A percentile compares a stretch with the other conserved stretches of the same genome.
Evolutionary conservation across 2,329 filamentous ascomycete species (phyloP).

Genomic region (Colletotrichum sidae): DNA sequence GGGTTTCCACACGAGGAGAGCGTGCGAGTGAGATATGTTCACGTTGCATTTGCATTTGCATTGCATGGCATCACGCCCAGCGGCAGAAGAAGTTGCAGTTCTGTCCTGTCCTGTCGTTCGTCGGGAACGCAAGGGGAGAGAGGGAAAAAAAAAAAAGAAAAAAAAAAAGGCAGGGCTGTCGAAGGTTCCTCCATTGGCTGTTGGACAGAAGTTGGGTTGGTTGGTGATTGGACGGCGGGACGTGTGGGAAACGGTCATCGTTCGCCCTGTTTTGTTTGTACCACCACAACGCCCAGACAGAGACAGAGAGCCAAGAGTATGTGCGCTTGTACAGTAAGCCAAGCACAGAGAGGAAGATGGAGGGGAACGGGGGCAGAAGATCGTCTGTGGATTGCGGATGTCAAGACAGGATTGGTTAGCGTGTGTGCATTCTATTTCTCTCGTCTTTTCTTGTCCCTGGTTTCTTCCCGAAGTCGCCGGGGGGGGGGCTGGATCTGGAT

Average conservation of each 20-base stretch:
- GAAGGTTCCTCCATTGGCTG: constrained; percentile 4
- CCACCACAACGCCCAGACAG: neutral
- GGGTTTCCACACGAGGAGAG: neutral
- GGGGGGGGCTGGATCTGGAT: too few relatives aligned
- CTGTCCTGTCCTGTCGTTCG: neutral
- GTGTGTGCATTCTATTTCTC: too few relatives aligned
- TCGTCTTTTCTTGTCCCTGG: too few relatives aligned
- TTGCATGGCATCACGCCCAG: neutral
- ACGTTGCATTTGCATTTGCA: neutral
- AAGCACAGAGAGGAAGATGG: too few relatives aligned
- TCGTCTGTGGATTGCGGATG: too few relatives aligned
- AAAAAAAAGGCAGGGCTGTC: constrained; percentile 33
- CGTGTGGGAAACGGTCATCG: constrained; percentile 28
- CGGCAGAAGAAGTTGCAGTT: neutral
- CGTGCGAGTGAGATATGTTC: neutral
- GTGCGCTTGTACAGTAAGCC: too few relatives aligned
- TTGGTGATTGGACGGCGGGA: constrained; percentile 24
- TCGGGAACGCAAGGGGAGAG: neutral
- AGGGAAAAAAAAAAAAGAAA: neutral
- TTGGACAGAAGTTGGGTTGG: neutral
- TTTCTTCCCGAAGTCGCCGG: too few relatives aligned
- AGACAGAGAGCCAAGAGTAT: too few relatives aligned
- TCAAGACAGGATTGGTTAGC: too few relatives aligned
- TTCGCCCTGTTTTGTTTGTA: constrained; percentile 33
- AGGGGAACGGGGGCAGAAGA: too few relatives aligned